These are phyloP conservation scores for Helminthosporium solani DNA, from an alignment of 2,329 filamentous ascomycete genomes.

Conservation along the genomic window DNA sequence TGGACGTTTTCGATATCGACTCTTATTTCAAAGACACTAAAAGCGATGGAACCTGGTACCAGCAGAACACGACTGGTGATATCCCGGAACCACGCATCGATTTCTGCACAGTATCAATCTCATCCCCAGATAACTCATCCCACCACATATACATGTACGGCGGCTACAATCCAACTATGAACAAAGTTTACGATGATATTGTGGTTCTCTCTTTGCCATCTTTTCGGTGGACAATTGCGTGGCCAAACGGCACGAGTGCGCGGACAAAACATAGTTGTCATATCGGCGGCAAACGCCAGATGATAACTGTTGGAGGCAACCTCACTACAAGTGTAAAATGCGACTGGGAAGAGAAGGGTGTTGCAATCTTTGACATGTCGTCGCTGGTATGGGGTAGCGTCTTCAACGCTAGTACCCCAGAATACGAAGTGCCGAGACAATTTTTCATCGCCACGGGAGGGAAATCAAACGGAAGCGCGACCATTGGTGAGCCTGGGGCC, in stretches of 20 bases:
- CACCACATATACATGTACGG: conserved; percentile 54
- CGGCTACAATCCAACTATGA: conserved; percentile 41
- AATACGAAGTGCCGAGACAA: conserved; percentile 10
- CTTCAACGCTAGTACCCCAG: conserved; percentile 9
- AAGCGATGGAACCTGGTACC: conserved; percentile 44
- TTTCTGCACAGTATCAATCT: conserved; percentile 46
- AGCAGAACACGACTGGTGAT: conserved; percentile 45
- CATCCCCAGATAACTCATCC: conserved; percentile 48
- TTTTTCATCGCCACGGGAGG: conserved; percentile 13
- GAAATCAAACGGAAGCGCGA: conserved; percentile 15
- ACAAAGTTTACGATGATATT: conserved; percentile 15
- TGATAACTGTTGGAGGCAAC: conserved; percentile 47
- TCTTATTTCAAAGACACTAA: conserved; percentile 32
- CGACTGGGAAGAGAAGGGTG: conserved; percentile 24
- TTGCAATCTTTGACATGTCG: conserved; percentile 17
- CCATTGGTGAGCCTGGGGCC: conserved; percentile 15
- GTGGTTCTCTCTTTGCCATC: conserved; percentile 48
- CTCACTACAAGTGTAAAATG: conserved; percentile 13
- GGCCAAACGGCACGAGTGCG: conserved; percentile 34
- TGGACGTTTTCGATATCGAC: conserved; percentile 47
- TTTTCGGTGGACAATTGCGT: conserved; percentile 49
- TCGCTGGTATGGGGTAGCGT: conserved; percentile 17
- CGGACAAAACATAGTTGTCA: conserved; percentile 48
- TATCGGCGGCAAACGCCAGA: conserved; percentile 40
- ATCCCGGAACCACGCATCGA: conserved; percentile 47